These are phyloP conservation scores for Helicocarpus griseus DNA, from an alignment of 2,329 filamentous ascomycete genomes.

Conservation along the genomic window DNA sequence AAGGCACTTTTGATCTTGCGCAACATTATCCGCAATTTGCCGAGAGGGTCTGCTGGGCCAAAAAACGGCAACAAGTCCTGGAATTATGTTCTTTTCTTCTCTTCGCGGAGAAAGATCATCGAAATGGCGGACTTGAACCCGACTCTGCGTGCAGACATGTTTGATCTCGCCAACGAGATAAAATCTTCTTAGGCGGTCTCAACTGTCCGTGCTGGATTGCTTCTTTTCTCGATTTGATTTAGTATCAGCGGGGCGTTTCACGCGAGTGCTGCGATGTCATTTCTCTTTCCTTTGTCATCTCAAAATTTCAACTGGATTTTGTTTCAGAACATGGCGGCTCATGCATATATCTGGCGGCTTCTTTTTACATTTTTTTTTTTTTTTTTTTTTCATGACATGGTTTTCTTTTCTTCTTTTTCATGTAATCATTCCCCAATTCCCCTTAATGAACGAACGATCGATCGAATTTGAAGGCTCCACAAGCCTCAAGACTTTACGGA, in stretches of 20 bases:
- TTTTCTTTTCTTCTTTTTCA: background rate
- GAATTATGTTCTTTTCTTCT: slow-evolving; percentile 30
- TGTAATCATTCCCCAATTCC: background rate
- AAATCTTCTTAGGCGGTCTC: slow-evolving; percentile 3
- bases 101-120: slow-evolving; percentile 28
- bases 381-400: background rate
- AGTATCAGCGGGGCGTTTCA: background rate
- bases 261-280: slow-evolving; percentile 8
- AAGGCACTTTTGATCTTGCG: slow-evolving; percentile 38
- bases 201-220: no score
- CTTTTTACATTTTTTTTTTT: background rate
- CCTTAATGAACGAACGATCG: no score
- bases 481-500: no score
- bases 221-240: background rate
- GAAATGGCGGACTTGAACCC: slow-evolving; percentile 32
- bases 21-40: slow-evolving; percentile 36
- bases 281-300: background rate
- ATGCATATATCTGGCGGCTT: background rate
- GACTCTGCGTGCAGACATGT: slow-evolving; percentile 32
- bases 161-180: slow-evolving; percentile 34
- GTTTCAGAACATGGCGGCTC: background rate
- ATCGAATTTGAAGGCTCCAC: no score
- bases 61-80: slow-evolving; percentile 5
- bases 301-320: background rate
- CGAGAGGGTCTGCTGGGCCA: slow-evolving; percentile 16